Evolutionary conservation across 2,329 filamentous ascomycete species (phyloP).

Genomic region (Calonectria montana): DNA sequence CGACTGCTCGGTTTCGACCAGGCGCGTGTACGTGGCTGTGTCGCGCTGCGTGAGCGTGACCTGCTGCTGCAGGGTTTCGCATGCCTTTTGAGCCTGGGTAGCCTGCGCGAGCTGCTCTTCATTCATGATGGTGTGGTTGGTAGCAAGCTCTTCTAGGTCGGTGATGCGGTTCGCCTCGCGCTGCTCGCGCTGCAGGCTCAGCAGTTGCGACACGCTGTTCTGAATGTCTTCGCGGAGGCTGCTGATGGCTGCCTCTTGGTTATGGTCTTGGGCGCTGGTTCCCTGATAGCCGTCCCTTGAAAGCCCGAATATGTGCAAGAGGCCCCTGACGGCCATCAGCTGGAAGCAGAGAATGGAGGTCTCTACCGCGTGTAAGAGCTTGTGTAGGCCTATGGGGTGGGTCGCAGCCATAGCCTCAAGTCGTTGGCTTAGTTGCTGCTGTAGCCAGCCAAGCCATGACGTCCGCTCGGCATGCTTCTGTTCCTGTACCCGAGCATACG

Average conservation of each 20-base stretch:
- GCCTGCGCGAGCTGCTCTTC: slow-evolving; percentile 5
- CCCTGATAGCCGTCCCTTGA: background rate
- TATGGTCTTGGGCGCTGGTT: background rate
- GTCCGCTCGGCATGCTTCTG: background rate
- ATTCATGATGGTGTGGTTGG: background rate
- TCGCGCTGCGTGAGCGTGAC: slow-evolving; percentile 16
- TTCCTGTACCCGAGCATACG: background rate
- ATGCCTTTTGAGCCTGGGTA: background rate
- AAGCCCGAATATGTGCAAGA: background rate
- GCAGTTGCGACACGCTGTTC: background rate
- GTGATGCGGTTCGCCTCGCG: background rate
- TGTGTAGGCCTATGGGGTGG: background rate
- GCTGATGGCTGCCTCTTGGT: slow-evolving; percentile 2
- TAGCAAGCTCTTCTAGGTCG: background rate
- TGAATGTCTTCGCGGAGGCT: slow-evolving; percentile 14
- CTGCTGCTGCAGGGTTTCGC: slow-evolving; percentile 17
- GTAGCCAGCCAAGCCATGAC: slow-evolving; percentile 15
- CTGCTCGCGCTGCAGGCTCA: background rate
- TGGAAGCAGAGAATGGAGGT: background rate
- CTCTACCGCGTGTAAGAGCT: background rate
- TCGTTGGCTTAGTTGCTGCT: slow-evolving; percentile 3
- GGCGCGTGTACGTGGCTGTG: background rate
- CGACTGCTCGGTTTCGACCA: slow-evolving; percentile 1
- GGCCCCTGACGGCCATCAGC: background rate
- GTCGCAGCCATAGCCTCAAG: background rate